Percentiles rank a stretch among this genome's conserved stretches.
Evolutionary conservation across 2,329 filamentous ascomycete species (phyloP).

Genomic region (Colletotrichum horii): DNA sequence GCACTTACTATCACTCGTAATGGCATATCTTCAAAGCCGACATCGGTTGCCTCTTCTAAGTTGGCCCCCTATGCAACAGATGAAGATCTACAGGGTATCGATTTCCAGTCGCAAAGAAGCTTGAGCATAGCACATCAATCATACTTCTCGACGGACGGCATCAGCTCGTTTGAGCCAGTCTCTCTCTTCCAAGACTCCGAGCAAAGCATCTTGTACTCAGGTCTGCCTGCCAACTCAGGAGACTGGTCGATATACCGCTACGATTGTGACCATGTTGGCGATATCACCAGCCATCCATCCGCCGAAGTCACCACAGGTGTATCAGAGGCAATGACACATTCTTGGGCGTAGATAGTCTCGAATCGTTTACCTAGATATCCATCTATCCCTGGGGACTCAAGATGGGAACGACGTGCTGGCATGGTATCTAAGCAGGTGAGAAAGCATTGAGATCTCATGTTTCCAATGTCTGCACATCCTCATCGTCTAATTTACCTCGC

Average conservation of each 20-base stretch:
- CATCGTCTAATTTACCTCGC: no score
- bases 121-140: background rate
- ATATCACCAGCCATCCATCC: background rate
- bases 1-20: background rate
- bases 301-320: background rate
- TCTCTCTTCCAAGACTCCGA: background rate
- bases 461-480: accelerated
- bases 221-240: background rate
- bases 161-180: background rate
- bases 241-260: background rate
- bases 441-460: background rate
- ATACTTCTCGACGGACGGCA: background rate
- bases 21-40: background rate
- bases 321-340: background rate
- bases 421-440: no score
- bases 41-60: background rate
- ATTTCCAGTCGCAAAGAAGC: no score
- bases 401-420: no score
- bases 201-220: background rate
- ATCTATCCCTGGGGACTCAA: no score
- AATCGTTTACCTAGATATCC: background rate
- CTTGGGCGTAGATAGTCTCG: background rate
- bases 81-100: background rate
- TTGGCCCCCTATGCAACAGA: background rate
- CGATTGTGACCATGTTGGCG: background rate